Conservation (phyloP, 2,329 filamentous ascomycete genomes). For the Pseudogymnoascus sp. region DNA sequence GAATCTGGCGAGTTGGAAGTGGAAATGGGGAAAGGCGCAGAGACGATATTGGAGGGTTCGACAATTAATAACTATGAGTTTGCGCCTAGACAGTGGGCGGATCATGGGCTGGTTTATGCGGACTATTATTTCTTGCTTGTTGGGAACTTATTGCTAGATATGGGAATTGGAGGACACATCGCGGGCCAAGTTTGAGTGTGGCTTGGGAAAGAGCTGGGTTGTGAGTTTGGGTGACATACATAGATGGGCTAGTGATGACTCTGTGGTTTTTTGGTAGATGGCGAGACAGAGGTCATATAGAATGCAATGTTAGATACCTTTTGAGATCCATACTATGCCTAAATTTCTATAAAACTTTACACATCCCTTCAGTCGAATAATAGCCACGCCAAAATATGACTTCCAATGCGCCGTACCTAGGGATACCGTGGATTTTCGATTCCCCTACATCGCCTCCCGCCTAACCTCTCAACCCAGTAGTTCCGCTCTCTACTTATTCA, state of each 20-base stretch:
- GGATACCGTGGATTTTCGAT: neutral
- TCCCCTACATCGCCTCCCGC: neutral
- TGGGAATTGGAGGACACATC: constrained; percentile 18
- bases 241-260: neutral
- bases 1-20: constrained; percentile 19
- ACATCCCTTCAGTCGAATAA: neutral
- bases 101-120: constrained; percentile 44
- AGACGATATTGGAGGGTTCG: constrained; percentile 40
- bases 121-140: constrained; percentile 43
- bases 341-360: neutral
- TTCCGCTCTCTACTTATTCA: neutral
- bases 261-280: neutral
- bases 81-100: constrained; percentile 37
- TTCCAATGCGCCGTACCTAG: neutral
- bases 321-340: neutral
- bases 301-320: neutral
- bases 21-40: constrained; percentile 26
- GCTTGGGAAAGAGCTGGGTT: neutral
- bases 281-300: neutral
- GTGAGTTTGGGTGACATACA: neutral
- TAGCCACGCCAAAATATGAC: neutral
- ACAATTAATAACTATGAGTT: constrained; percentile 43
- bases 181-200: neutral
- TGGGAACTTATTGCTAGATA: constrained; percentile 38
- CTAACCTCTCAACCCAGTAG: neutral